Percentiles rank a stretch among this genome's conserved stretches.
phyloP scores from a whole-genome alignment of 495 filamentous ascomycete species.

The Aspergillus carlsbadensis region DNA sequence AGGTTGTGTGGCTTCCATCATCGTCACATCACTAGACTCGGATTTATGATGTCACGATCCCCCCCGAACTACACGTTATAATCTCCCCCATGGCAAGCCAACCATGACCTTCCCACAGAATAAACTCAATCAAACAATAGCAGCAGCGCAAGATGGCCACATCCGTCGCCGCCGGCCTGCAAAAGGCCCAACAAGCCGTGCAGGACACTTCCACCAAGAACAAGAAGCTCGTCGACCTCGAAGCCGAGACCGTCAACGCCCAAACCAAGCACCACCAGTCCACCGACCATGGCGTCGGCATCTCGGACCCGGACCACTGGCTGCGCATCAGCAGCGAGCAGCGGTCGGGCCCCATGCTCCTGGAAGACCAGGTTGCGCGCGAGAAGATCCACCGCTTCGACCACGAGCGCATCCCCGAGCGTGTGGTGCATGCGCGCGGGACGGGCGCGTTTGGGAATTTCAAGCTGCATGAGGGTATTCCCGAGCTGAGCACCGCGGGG shows the following conservation, averaged over 20 bases:
- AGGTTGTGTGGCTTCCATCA: constrained; percentile 1
- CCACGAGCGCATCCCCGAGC: constrained; percentile 84
- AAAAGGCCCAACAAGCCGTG: constrained; percentile 31
- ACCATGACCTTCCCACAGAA: neutral
- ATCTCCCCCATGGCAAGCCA: neutral
- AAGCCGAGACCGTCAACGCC: constrained; percentile 32
- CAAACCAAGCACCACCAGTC: constrained; percentile 51
- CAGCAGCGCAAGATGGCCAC: constrained; percentile 21
- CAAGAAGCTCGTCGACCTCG: constrained; percentile 32
- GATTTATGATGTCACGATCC: constrained; percentile 4
- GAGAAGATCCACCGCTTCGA: constrained; percentile 80
- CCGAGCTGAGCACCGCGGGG: constrained; percentile 67
- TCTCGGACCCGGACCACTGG: constrained; percentile 77
- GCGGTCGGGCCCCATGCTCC: constrained; percentile 65
- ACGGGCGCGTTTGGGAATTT: constrained; percentile 83
- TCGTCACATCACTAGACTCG: neutral
- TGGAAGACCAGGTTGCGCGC: constrained; percentile 78
- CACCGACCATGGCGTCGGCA: constrained; percentile 76
- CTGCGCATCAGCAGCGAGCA: constrained; percentile 61
- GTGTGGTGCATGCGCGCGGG: constrained; percentile 87
- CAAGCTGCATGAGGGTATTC: constrained; percentile 65
- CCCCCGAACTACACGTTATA: neutral
- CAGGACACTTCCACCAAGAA: constrained; percentile 25
- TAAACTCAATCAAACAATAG: neutral
- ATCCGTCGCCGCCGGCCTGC: constrained; percentile 26